A percentile compares a stretch with the other conserved stretches of the same genome.
Conservation (phyloP, 2,329 filamentous ascomycete species). For the Hypomyces perniciosus region DNA sequence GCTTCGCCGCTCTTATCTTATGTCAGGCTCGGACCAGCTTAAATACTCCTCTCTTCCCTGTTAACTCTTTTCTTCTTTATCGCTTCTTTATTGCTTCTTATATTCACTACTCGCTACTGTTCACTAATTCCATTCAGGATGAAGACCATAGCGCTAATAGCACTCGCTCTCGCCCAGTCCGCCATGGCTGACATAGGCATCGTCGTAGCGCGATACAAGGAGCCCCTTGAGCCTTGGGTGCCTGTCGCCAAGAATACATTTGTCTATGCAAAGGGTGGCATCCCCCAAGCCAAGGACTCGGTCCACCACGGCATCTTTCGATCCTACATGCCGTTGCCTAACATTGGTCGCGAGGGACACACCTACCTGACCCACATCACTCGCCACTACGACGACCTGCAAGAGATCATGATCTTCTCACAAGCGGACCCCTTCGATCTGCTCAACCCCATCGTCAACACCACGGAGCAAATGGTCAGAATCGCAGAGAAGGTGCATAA, state of each 20-base stretch:
- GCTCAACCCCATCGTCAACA: conserved; percentile 3
- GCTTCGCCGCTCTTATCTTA: no score
- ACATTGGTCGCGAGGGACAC: conserved; percentile 7
- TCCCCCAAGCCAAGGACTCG: conserved; percentile 3
- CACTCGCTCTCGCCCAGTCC: background rate
- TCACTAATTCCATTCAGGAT: background rate
- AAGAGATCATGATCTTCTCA: conserved; percentile 9
- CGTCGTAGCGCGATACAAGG: conserved; percentile 4
- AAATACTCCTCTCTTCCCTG: background rate
- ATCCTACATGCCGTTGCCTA: conserved; percentile 4
- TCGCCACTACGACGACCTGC: conserved; percentile 1
- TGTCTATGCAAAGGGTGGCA: conserved; percentile 7
- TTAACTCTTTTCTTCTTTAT: background rate
- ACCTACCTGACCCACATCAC: conserved; percentile 5
- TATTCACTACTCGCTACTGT: background rate
- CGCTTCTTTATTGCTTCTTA: background rate
- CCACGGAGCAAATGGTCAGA: conserved; percentile 3
- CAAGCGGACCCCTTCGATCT: conserved; percentile 7
- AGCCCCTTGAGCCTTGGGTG: conserved; percentile 4
- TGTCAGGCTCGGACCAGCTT: no score
- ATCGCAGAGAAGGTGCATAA: background rate
- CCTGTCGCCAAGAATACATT: conserved; percentile 1
- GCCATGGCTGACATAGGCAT: background rate
- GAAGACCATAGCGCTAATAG: background rate
- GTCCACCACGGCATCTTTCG: conserved; percentile 7